Evolutionary conservation across 225 moss, liverwort and hornwort species (phyloP), one percentile per base, ranked within the genome.

Genomic region (Climacium dendroides): DNA sequence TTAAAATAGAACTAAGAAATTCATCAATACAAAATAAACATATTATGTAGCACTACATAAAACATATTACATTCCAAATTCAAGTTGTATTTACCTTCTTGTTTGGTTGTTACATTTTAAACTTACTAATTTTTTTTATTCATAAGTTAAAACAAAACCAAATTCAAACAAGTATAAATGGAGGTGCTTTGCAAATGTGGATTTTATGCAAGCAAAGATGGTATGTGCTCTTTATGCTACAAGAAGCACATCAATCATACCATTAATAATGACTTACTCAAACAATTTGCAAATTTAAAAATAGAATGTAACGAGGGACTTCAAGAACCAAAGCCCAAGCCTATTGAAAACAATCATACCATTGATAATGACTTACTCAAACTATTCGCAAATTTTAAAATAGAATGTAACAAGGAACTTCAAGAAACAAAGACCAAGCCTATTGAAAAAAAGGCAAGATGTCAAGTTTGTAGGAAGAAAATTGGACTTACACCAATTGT

Each of bases 81-180:
- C 22, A 75, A 35, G 9, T 37, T 8, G 6, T 4, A 41, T 79
- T 39, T 41, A 25, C 29, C 28, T 59, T 41, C 6, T 25, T 54
- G 10, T 26, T 37, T 57, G 26, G 17, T 13, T 29, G 9, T 43
- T 20, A 15, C 4, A 80, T 7, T 62, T 35, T 9, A 2, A 1
- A 3, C 5, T 7, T 11, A 35, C 2, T 1, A 57, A 24, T 19
- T 3, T 22, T n/a, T 4, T 15, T 4, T 3, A 19, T 61, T 32
- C 1, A 34, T 16, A 59, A 47, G 24, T 24, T 45, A 35, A 13
- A 23, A 8, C 9, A 15, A 23, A 47, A 14, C 2, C 6, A 34
- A 48, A 16, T 34, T 58, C 25, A 60, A 14, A 47, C 5, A 37
- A 24, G 41, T 30, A 19, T 1, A 53, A 80, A 87, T 87, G 72